Conservation (phyloP, 768 basidiomycete genomes). For the Tricholoma terreum region DNA sequence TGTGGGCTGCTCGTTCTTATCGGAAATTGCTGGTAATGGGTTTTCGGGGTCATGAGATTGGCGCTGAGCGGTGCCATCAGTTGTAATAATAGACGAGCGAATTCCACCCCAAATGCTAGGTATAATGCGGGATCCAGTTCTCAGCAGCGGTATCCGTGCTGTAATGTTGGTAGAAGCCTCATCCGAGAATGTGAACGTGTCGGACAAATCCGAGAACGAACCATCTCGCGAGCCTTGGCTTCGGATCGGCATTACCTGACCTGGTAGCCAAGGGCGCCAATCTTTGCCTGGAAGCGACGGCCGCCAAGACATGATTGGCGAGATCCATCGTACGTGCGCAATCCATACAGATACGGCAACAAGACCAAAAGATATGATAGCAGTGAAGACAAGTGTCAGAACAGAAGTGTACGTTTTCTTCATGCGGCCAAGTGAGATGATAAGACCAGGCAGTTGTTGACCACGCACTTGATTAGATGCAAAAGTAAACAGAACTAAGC, state of each 20-base stretch:
- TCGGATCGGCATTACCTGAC: background rate
- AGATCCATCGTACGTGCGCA: constrained; percentile 14
- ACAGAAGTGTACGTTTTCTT: constrained; percentile 7
- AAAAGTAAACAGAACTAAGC: constrained; percentile 13
- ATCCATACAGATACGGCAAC: constrained; percentile 8
- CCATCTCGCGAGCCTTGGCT: background rate
- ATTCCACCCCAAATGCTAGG: constrained; percentile 2
- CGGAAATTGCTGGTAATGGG: background rate
- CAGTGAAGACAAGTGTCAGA: constrained; percentile 12
- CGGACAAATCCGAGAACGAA: constrained; percentile 9
- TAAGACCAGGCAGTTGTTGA: background rate
- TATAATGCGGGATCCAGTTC: too few species aligned
- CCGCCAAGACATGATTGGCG: constrained; percentile 7
- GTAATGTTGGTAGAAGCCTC: constrained; percentile 5
- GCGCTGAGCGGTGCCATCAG: background rate
- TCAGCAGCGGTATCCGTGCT: background rate
- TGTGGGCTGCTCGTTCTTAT: background rate
- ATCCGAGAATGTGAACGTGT: constrained; percentile 1
- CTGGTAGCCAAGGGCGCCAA: background rate
- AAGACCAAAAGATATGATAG: constrained; percentile 12
- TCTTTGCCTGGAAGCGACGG: constrained; percentile 2
- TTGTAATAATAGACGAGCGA: background rate
- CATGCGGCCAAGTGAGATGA: background rate
- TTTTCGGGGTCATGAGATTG: background rate
- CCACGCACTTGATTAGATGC: constrained; percentile 10